Evolutionary conservation across 2,329 filamentous ascomycete genomes (phyloP).

Genomic region (Metarhizium sp.): DNA sequence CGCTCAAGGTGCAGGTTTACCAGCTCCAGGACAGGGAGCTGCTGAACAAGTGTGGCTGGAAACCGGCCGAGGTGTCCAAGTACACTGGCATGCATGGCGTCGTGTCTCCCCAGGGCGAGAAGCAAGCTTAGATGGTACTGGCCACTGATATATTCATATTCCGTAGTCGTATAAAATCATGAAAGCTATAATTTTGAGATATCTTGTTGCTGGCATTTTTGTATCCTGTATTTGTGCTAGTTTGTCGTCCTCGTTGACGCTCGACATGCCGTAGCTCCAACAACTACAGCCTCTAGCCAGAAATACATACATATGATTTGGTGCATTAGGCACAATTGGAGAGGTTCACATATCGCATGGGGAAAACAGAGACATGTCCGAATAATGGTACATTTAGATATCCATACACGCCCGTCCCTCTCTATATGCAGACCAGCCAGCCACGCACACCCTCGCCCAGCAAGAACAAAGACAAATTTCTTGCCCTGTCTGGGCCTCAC

Average conservation of each 20-base stretch:
- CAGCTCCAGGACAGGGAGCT: constrained; percentile 44
- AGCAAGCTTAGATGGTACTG: background rate
- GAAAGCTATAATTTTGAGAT: too few relatives aligned
- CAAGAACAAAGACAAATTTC: constrained; percentile 4
- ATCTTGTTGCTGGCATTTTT: too few relatives aligned
- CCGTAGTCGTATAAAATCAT: too few relatives aligned
- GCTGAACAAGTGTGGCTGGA: constrained; percentile 50
- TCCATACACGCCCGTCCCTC: constrained; percentile 22
- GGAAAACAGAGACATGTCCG: constrained; percentile 4
- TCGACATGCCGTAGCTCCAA: too few relatives aligned
- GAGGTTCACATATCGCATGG: background rate
- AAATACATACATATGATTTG: background rate
- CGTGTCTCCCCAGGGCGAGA: constrained; percentile 15
- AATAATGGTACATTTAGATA: constrained; percentile 24
- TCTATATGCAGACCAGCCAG: constrained; percentile 11
- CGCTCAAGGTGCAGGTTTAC: constrained; percentile 67
- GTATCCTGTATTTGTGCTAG: too few relatives aligned
- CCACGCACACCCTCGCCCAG: background rate
- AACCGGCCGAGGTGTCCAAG: constrained; percentile 44
- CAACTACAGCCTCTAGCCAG: too few relatives aligned
- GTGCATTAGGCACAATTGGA: background rate
- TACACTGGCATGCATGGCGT: constrained; percentile 60
- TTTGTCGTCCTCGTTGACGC: too few relatives aligned
- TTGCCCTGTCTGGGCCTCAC: constrained; percentile 15
- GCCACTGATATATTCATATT: background rate